Conservation (phyloP, 345 rosid genomes). For the Rhodamnia rubescens region DNA sequence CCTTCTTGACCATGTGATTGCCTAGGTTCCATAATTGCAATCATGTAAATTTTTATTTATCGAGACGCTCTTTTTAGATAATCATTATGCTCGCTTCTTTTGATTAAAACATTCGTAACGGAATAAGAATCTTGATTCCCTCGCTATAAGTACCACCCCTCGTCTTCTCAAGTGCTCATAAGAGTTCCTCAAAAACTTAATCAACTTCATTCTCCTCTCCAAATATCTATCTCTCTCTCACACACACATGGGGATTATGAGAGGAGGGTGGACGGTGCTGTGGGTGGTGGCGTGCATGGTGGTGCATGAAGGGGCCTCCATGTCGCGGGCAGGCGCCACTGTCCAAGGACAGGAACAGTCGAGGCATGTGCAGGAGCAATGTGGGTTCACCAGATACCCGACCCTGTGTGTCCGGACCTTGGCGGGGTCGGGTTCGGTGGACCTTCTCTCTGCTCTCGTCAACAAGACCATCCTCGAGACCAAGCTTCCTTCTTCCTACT, state of each 20-base stretch:
- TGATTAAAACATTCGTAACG: not conserved
- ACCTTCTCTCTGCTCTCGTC: conserved; percentile 38
- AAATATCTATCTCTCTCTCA: not conserved
- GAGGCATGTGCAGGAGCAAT: conserved; percentile 20
- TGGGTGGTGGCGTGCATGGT: conserved; percentile 9
- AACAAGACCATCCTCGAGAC: conserved; percentile 51
- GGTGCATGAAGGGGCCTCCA: conserved; percentile 1
- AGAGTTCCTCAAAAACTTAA: not conserved
- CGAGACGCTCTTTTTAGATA: not conserved
- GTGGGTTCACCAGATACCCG: conserved; percentile 46
- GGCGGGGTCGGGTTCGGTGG: not conserved
- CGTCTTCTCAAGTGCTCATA: not conserved
- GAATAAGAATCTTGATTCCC: not conserved
- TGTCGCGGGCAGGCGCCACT: not conserved
- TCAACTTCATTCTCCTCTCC: not conserved
- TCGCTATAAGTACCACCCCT: not conserved
- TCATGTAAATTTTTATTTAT: not conserved
- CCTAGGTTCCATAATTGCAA: fast-evolving
- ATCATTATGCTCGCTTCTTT: not conserved
- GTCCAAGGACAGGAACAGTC: not conserved
- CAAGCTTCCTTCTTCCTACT: conserved; percentile 18
- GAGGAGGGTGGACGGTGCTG: not conserved
- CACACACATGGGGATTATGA: not conserved
- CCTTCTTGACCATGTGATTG: not conserved
- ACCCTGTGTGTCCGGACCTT: conserved; percentile 30